phyloP scores from a whole-genome alignment of 306 rosid species.

The Cicer chorassanicum region DNA sequence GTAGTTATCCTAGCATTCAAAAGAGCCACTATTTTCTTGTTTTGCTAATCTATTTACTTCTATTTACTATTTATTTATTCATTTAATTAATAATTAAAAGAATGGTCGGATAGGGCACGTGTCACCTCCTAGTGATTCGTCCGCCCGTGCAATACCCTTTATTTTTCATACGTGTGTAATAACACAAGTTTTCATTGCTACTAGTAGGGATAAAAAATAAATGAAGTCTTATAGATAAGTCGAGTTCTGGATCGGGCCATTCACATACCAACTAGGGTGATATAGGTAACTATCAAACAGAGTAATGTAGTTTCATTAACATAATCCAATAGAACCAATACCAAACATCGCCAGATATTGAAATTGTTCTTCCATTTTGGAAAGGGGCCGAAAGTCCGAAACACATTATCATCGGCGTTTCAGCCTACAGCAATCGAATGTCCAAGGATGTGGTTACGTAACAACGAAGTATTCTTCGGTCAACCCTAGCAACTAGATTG shows the following conservation, averaged over 20 bases:
- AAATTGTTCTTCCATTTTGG: slow-evolving; percentile 1
- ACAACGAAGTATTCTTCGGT: slow-evolving; percentile 12
- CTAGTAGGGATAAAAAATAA: slow-evolving; percentile 33
- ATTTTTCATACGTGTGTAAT: not conserved
- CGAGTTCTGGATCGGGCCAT: slow-evolving; percentile 2
- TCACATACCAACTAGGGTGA: slow-evolving; percentile 17
- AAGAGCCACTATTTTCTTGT: slow-evolving; percentile 17
- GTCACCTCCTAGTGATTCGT: not conserved
- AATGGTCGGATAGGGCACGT: not conserved
- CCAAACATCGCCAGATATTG: not conserved
- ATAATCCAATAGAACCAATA: slow-evolving; percentile 25
- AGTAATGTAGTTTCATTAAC: not conserved
- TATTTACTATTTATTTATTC: not conserved
- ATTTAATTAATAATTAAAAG: not conserved
- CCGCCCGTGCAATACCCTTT: not conserved
- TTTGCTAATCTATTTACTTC: slow-evolving; percentile 3
- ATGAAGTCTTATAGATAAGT: slow-evolving; percentile 11
- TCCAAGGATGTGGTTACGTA: not conserved
- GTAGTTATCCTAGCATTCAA: slow-evolving; percentile 5
- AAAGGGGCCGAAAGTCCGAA: not conserved
- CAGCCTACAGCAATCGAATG: not conserved
- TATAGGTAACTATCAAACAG: slow-evolving; percentile 1
- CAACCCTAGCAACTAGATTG: slow-evolving; percentile 13
- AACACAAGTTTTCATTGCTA: not conserved
- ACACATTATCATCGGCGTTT: slow-evolving; percentile 1